These are phyloP conservation scores for Silene conica DNA, from an alignment of 148 eudicot species.

Conservation along the genomic window DNA sequence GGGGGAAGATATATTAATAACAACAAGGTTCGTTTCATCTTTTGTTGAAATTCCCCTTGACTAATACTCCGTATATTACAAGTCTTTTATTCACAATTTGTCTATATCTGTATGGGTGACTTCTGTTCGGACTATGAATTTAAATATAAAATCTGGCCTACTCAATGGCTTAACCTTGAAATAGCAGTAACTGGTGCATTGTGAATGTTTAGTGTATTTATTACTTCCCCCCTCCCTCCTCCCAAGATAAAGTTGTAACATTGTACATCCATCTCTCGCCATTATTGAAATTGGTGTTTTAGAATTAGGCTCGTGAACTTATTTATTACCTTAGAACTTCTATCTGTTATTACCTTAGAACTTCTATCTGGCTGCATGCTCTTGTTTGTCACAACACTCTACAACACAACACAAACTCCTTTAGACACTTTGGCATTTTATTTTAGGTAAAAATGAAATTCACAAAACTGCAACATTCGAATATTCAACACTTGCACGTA, in stretches of 20 bases:
- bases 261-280: background rate
- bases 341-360: background rate
- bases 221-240: too few species aligned
- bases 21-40: slow-evolving; percentile 55
- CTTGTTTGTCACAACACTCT: background rate
- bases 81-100: slow-evolving; percentile 3
- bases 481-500: too few species aligned
- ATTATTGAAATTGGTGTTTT: background rate
- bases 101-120: too few species aligned
- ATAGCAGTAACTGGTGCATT: background rate
- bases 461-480: too few species aligned
- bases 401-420: background rate
- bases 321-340: background rate
- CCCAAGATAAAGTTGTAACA: too few species aligned
- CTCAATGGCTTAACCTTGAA: background rate
- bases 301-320: too few species aligned
- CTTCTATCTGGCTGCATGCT: background rate
- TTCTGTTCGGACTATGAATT: background rate
- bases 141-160: background rate
- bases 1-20: slow-evolving; percentile 57
- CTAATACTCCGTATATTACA: background rate
- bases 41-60: slow-evolving; percentile 2
- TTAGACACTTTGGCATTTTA: background rate
- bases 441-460: too few species aligned
- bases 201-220: background rate